Evolutionary conservation across 2,329 filamentous ascomycete genomes (phyloP).

Genomic region (Colletotrichum chrysophilum): DNA sequence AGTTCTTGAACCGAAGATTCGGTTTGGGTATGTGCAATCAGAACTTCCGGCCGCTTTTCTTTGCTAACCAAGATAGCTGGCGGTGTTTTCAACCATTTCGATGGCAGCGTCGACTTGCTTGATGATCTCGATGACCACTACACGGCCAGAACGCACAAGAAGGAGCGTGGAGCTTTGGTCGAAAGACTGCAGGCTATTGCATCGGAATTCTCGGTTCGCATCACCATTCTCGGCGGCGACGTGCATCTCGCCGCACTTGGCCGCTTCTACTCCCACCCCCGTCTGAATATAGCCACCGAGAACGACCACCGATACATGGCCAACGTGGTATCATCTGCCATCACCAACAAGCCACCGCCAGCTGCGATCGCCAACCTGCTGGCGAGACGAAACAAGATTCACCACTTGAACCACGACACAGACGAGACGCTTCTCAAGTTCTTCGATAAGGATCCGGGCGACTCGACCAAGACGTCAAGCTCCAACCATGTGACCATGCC

Average conservation of each 20-base stretch:
- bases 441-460: conserved; percentile 88
- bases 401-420: conserved; percentile 73
- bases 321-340: conserved; percentile 92
- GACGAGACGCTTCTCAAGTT: conserved; percentile 94
- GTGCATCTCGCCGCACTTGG: conserved; percentile 92
- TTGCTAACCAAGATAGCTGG: conserved; percentile 56
- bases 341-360: conserved; percentile 93
- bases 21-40: conserved; percentile 61
- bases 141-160: conserved; percentile 89
- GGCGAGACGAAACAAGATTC: conserved; percentile 85
- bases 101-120: conserved; percentile 89
- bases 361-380: conserved; percentile 88
- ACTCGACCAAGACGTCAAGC: conserved; percentile 71
- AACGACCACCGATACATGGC: conserved; percentile 93
- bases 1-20: conserved; percentile 88
- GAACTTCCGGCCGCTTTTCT: neutral
- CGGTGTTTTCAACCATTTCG: conserved; percentile 90
- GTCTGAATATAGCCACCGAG: conserved; percentile 76
- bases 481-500: conserved; percentile 90
- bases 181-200: conserved; percentile 84
- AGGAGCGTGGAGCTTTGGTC: conserved; percentile 80
- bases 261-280: conserved; percentile 92
- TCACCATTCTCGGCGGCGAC: conserved; percentile 93
- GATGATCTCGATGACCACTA: conserved; percentile 97
- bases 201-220: conserved; percentile 83